Base-by-base conservation (phyloP, 371 early-diverging fungal species). In the Apophysomyces ossiformis region DNA sequence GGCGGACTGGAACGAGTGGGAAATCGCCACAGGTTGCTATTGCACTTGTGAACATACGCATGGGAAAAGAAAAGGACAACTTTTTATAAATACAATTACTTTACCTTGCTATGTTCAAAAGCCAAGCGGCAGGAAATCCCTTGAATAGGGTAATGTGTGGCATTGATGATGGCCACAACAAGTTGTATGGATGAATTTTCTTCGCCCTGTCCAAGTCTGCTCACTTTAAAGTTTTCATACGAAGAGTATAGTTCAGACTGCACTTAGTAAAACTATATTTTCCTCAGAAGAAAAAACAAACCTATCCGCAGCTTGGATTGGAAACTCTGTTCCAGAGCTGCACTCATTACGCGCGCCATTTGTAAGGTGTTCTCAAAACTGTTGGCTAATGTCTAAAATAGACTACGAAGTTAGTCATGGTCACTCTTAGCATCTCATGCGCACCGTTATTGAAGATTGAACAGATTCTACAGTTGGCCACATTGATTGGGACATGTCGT, bases 271-370 rank as follows among this genome's bases (percentile, higher is more conserved):
- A 21, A 50, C 9, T 1, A 4, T 45, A 13, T 13, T 45, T 45
- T 45, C 6, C 7, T 60, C 6, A n/a, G 9, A 21, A 21, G 6
- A 3, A 61, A 32, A 1, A 41, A n/a, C 18, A 37, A 64, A 70
- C 78, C 60, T 58, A 78, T 64, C 32, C 63, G 63, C 3, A 73
- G 7, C 41, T 75, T 75, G 12, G 73, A 37, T 46, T 61, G 50
- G 38, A 71, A 66, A 9, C 68, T 66, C 37, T 69, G 69, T n/a
- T 75, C 73, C 18, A 75, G 44, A 12, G 68, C 43, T 9, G 69
- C 54, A 43, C 50, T 64, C 68, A 75, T 75, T 7, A 56, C 43
- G 45, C 68, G 64, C 5, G 36, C 69, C 66, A 75, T 73, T 58
- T 67, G 66, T 35, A 71, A 15, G 13, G 68, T 73, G 39, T 64